phyloP scores from a whole-genome alignment of 495 filamentous ascomycete genomes.

The Xanthoparmelia taractica region DNA sequence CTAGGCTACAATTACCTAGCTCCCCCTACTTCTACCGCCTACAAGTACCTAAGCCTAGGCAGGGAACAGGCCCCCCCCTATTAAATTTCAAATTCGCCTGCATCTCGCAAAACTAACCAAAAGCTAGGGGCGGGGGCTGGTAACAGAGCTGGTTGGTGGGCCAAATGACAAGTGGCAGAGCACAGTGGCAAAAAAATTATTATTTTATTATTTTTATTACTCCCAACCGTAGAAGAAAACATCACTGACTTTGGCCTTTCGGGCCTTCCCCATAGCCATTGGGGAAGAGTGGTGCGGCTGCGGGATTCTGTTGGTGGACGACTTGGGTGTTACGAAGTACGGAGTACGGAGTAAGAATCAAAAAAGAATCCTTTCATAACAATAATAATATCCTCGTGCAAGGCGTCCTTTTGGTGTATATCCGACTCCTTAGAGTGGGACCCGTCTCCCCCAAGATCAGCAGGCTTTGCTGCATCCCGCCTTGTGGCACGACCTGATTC shows the following conservation, averaged over 20 bases:
- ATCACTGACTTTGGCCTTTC: conserved; percentile 9
- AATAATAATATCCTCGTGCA: background rate
- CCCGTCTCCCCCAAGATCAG: conserved; percentile 9
- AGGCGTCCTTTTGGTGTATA: background rate
- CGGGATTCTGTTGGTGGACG: background rate
- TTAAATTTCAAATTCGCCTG: conserved; percentile 4
- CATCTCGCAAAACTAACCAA: background rate
- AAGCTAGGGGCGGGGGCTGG: conserved; percentile 9
- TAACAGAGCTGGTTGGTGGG: conserved; percentile 12
- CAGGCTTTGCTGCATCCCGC: conserved; percentile 11
- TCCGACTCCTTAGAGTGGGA: background rate
- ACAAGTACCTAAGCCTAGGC: too few species aligned
- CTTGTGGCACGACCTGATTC: conserved; percentile 22
- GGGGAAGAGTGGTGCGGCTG: background rate
- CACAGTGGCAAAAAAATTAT: too few species aligned
- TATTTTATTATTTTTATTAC: too few species aligned
- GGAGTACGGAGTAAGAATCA: background rate
- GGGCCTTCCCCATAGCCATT: conserved; percentile 13
- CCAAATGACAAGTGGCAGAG: conserved; percentile 8
- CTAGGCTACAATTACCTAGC: conserved; percentile 10
- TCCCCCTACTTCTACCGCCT: too few species aligned
- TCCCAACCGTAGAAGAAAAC: background rate
- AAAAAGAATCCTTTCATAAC: background rate
- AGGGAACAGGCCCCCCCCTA: too few species aligned
- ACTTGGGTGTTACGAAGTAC: background rate